A percentile compares a stretch with the other conserved stretches of the same genome.
These are phyloP conservation scores for Evernia prunastri DNA, from an alignment of 495 filamentous ascomycete genomes.

Conservation along the genomic window DNA sequence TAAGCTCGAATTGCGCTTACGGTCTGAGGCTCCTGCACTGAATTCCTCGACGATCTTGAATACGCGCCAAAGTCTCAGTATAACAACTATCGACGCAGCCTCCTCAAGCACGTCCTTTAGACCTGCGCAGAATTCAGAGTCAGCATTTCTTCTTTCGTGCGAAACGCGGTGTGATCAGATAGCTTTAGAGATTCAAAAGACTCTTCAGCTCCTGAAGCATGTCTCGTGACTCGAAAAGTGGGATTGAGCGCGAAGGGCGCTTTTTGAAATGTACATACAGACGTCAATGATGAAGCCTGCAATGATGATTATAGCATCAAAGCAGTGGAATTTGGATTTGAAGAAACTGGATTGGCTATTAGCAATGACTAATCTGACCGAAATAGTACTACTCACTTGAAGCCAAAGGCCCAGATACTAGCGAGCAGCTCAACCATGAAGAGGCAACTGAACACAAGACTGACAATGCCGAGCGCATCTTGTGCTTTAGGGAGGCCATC, in stretches of 20 bases:
- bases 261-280: background rate
- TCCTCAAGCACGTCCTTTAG: conserved; percentile 53
- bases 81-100: conserved; percentile 55
- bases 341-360: conserved; percentile 46
- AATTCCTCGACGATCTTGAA: conserved; percentile 64
- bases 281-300: conserved; percentile 55
- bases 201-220: background rate
- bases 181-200: background rate
- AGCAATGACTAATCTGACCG: background rate
- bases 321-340: conserved; percentile 51
- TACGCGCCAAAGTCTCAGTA: conserved; percentile 60
- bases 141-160: background rate
- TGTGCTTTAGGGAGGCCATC: conserved; percentile 34
- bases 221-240: background rate
- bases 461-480: conserved; percentile 38
- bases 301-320: conserved; percentile 59
- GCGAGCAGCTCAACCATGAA: conserved; percentile 55
- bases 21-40: conserved; percentile 50
- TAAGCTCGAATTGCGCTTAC: background rate
- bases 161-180: background rate
- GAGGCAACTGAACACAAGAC: conserved; percentile 50
- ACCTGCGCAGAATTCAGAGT: conserved; percentile 14
- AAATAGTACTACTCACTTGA: conserved; percentile 35
- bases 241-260: background rate
- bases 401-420: conserved; percentile 52